Conservation (phyloP, 306 rosid genomes). For the Cucurbita maxima region DNA sequence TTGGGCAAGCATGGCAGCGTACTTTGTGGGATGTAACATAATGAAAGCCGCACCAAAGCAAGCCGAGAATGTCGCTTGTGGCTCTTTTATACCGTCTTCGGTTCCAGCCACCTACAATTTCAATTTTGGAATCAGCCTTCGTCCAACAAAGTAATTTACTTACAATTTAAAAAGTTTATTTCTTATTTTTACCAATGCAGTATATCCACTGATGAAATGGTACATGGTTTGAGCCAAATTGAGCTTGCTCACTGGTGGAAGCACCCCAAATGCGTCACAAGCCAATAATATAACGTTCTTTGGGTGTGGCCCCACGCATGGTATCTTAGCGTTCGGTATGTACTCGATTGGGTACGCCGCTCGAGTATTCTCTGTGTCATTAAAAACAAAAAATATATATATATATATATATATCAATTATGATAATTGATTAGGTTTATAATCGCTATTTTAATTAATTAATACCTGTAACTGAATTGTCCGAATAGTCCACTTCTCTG, state of each 20-base stretch:
- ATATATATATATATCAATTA: too few relatives aligned
- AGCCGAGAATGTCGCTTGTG: conserved; percentile 82
- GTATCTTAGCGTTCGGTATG: conserved; percentile 77
- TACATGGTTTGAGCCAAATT: conserved; percentile 86
- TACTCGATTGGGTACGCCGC: conserved; percentile 81
- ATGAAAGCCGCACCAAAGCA: conserved; percentile 91
- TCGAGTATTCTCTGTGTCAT: conserved; percentile 55
- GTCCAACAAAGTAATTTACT: not conserved
- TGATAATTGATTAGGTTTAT: too few relatives aligned
- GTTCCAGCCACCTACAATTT: conserved; percentile 68
- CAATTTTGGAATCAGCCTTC: not conserved
- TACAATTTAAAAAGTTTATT: not conserved
- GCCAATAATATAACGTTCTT: conserved; percentile 83
- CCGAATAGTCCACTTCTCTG: conserved; percentile 62
- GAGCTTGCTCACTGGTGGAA: conserved; percentile 83
- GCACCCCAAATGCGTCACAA: conserved; percentile 89
- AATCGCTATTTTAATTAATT: too few relatives aligned
- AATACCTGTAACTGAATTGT: conserved; percentile 78
- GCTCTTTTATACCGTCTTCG: conserved; percentile 82
- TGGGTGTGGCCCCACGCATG: conserved; percentile 89
- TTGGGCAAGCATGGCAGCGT: conserved; percentile 90
- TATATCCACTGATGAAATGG: conserved; percentile 89
- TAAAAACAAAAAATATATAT: too few relatives aligned
- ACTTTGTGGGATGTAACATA: conserved; percentile 79
- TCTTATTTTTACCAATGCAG: conserved; percentile 47